phyloP scores from a whole-genome alignment of 768 basidiomycete genomes.

The Chalciporus chontae region DNA sequence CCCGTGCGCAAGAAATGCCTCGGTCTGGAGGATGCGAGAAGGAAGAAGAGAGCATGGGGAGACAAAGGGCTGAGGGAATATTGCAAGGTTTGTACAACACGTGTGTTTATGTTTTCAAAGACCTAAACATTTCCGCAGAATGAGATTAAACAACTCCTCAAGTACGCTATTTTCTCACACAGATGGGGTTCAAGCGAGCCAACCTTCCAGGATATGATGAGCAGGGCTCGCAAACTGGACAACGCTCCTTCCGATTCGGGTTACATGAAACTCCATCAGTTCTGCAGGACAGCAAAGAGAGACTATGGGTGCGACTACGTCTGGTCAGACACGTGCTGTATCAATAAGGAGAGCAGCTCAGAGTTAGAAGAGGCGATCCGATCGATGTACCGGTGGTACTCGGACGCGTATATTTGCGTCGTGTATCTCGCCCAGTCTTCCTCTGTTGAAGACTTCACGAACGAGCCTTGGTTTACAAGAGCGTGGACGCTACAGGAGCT shows the following conservation, averaged over 20 bases:
- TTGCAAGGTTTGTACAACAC: constrained; percentile 7
- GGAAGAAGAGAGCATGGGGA: background rate
- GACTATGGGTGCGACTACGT: constrained; percentile 3
- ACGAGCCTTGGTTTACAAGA: constrained; percentile 4
- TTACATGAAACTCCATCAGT: background rate
- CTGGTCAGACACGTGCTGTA: constrained; percentile 8
- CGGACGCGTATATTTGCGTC: background rate
- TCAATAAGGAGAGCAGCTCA: constrained; percentile 5
- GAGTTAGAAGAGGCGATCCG: constrained; percentile 7
- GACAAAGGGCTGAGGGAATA: background rate
- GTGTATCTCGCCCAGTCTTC: background rate
- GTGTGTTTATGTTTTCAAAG: no score
- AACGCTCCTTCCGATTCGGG: background rate
- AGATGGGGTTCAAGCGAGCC: constrained; percentile 1
- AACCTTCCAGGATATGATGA: background rate
- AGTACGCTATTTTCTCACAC: constrained; percentile 4
- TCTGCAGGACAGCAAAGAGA: background rate
- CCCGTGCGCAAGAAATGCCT: background rate
- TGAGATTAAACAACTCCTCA: background rate
- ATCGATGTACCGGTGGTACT: constrained; percentile 7
- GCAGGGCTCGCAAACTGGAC: background rate
- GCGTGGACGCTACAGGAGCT: constrained; percentile 6
- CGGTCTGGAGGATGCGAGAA: constrained; percentile 1
- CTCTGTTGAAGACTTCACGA: background rate
- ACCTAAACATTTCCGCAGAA: constrained; percentile 1